phyloP scores from a whole-genome alignment of 371 early-diverging fungal species.

The Batkoa obscura region DNA sequence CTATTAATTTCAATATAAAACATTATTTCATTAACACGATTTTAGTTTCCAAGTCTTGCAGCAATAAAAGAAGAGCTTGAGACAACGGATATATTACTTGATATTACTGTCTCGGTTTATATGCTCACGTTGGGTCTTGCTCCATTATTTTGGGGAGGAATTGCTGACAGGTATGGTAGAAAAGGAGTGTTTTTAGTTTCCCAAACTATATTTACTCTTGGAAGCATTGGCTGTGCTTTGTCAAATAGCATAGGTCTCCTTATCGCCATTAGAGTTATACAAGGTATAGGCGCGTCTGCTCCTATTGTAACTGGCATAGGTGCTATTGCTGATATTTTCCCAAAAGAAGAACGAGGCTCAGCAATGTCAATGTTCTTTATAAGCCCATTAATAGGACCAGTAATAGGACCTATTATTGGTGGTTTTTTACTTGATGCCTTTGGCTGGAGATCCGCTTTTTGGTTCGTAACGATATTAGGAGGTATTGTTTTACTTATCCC shows the following conservation, averaged over 20 bases:
- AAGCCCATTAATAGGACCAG: slow-evolving; percentile 31
- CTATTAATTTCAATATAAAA: neutral
- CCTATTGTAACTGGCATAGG: slow-evolving; percentile 53
- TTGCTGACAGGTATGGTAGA: slow-evolving; percentile 44
- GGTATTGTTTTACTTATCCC: slow-evolving; percentile 15
- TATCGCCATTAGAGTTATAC: slow-evolving; percentile 36
- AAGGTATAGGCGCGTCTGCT: slow-evolving; percentile 47
- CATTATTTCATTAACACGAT: too few relatives aligned
- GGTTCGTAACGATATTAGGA: slow-evolving; percentile 27
- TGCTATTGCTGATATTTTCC: slow-evolving; percentile 30
- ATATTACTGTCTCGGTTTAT: slow-evolving; percentile 29
- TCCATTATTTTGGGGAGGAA: slow-evolving; percentile 41
- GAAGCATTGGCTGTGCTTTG: slow-evolving; percentile 40
- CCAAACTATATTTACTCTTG: slow-evolving; percentile 25
- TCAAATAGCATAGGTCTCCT: slow-evolving; percentile 26
- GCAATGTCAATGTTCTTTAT: slow-evolving; percentile 38
- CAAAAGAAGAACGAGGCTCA: slow-evolving; percentile 19
- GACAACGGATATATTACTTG: slow-evolving; percentile 25
- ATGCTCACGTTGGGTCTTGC: slow-evolving; percentile 33
- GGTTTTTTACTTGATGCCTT: slow-evolving; percentile 23
- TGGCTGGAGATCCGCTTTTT: slow-evolving; percentile 45
- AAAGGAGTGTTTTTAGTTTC: slow-evolving; percentile 38
- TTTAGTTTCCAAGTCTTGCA: slow-evolving; percentile 26
- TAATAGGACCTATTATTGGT: slow-evolving; percentile 21
- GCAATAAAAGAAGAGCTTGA: slow-evolving; percentile 23